Percentiles rank a stretch among this genome's conserved stretches.
These are phyloP conservation scores for Amanita thiersii DNA, from an alignment of 768 basidiomycete genomes.

Conservation along the genomic window DNA sequence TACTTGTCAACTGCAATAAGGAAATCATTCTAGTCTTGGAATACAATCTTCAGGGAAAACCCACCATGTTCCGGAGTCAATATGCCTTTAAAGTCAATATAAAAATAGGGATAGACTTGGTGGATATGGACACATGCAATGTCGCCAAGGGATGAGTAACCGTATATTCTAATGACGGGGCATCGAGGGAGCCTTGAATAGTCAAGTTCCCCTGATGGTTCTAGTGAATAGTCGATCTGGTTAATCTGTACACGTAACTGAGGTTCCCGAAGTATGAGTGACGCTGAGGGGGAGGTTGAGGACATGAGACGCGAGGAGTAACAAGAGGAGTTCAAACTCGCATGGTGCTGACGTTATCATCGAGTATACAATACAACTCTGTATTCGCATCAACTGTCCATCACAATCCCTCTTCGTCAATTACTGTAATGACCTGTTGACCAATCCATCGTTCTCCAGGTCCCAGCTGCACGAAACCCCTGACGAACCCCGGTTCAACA, in stretches of 20 bases:
- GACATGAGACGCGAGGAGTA: conserved; percentile 5
- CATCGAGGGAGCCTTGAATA: conserved; percentile 52
- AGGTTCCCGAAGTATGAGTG: conserved; percentile 1
- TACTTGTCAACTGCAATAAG: conserved; percentile 59
- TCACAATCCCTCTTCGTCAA: conserved; percentile 14
- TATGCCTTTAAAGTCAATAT: conserved; percentile 69
- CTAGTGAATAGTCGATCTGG: conserved; percentile 59
- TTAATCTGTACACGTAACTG: conserved; percentile 36
- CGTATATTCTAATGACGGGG: conserved; percentile 84
- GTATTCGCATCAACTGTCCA: not conserved
- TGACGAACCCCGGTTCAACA: conserved; percentile 84
- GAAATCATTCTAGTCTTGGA: conserved; percentile 4
- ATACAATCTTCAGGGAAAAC: conserved; percentile 7
- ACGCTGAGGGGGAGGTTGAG: not conserved
- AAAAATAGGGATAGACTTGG: conserved; percentile 93
- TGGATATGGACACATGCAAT: conserved; percentile 87
- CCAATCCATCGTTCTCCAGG: conserved; percentile 72
- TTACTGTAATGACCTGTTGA: conserved; percentile 55
- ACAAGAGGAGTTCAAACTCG: not conserved
- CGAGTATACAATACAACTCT: no score
- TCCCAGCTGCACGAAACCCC: conserved; percentile 56
- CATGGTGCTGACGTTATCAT: not conserved
- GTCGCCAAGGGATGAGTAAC: conserved; percentile 66
- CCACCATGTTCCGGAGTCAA: conserved; percentile 58
- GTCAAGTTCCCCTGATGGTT: conserved; percentile 55